Percentiles rank a stretch among this genome's conserved stretches.
These are phyloP conservation scores for Alternaria consortialis DNA, from an alignment of 2,329 filamentous ascomycete genomes.

Conservation along the genomic window DNA sequence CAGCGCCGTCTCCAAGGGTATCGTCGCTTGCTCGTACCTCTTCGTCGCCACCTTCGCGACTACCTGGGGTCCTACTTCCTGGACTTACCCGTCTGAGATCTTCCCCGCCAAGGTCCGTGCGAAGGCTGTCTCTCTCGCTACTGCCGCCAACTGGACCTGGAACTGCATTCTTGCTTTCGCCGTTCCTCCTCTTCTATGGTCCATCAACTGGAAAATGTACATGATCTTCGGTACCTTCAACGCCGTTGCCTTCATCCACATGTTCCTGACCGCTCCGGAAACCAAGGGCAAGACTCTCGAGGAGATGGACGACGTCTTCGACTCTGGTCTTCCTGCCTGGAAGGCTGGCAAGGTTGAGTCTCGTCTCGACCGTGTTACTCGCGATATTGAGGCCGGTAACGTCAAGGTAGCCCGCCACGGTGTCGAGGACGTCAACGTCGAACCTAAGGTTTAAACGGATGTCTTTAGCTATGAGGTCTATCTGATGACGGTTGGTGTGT, in stretches of 20 bases:
- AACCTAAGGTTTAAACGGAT: slow-evolving; percentile 27
- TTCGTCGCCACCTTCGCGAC: slow-evolving; percentile 57
- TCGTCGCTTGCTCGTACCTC: slow-evolving; percentile 57
- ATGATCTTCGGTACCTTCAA: slow-evolving; percentile 54
- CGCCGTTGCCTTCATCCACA: slow-evolving; percentile 49
- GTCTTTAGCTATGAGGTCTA: not conserved
- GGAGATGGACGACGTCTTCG: slow-evolving; percentile 54
- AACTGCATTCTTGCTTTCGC: slow-evolving; percentile 53
- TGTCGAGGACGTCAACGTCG: slow-evolving; percentile 25
- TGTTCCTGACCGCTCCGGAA: slow-evolving; percentile 53
- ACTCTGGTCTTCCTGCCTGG: slow-evolving; percentile 49
- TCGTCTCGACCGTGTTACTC: slow-evolving; percentile 46
- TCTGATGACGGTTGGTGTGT: not conserved
- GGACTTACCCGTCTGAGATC: slow-evolving; percentile 53
- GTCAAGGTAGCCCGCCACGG: slow-evolving; percentile 35
- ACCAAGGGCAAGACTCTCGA: slow-evolving; percentile 54
- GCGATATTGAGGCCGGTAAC: slow-evolving; percentile 50
- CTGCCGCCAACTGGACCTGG: slow-evolving; percentile 52
- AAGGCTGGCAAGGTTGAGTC: slow-evolving; percentile 39
- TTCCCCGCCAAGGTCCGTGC: slow-evolving; percentile 53
- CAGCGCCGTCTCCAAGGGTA: slow-evolving; percentile 63
- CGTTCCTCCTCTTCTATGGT: slow-evolving; percentile 53
- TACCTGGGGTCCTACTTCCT: slow-evolving; percentile 51
- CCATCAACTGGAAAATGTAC: slow-evolving; percentile 56
- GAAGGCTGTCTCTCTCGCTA: slow-evolving; percentile 52